A percentile compares a stretch with the other conserved stretches of the same genome.
phyloP scores from a whole-genome alignment of 2,329 filamentous ascomycete genomes.

The Aciculosporium take region DNA sequence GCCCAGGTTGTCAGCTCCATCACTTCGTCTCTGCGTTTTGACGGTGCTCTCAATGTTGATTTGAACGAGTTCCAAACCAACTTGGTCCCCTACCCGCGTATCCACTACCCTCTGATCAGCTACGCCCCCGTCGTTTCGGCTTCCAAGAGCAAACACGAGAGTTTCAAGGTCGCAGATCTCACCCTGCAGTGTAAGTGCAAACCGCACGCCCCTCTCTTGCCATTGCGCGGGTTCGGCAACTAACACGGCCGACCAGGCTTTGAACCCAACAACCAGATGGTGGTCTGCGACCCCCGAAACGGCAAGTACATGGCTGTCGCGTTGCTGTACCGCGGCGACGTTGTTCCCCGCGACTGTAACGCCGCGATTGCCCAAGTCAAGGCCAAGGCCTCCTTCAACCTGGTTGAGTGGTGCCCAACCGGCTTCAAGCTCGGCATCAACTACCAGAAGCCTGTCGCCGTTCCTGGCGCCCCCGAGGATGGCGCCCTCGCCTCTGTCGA shows the following conservation, averaged over 20 bases:
- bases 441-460: conserved; percentile 52
- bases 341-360: conserved; percentile 55
- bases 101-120: conserved; percentile 61
- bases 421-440: conserved; percentile 67
- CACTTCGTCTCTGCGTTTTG: conserved; percentile 57
- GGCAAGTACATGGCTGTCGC: conserved; percentile 67
- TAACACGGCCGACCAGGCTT: conserved; percentile 38
- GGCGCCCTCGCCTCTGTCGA: conserved; percentile 48
- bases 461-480: conserved; percentile 38
- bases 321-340: conserved; percentile 57
- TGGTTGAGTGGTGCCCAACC: conserved; percentile 63
- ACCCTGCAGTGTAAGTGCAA: conserved; percentile 53
- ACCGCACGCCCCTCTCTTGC: not conserved
- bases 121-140: conserved; percentile 59
- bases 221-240: not conserved
- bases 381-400: conserved; percentile 57
- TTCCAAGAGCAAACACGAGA: conserved; percentile 69
- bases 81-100: conserved; percentile 58
- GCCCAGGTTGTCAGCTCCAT: conserved; percentile 64
- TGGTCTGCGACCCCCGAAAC: conserved; percentile 58
- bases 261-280: conserved; percentile 69
- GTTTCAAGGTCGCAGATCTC: conserved; percentile 70
- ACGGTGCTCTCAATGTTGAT: conserved; percentile 59
- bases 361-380: conserved; percentile 53
- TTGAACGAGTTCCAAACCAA: conserved; percentile 70